Percentiles rank a stretch among this genome's conserved stretches.
phyloP scores from a whole-genome alignment of 108 stramenopile species.

The Cyclotella distinguenda region DNA sequence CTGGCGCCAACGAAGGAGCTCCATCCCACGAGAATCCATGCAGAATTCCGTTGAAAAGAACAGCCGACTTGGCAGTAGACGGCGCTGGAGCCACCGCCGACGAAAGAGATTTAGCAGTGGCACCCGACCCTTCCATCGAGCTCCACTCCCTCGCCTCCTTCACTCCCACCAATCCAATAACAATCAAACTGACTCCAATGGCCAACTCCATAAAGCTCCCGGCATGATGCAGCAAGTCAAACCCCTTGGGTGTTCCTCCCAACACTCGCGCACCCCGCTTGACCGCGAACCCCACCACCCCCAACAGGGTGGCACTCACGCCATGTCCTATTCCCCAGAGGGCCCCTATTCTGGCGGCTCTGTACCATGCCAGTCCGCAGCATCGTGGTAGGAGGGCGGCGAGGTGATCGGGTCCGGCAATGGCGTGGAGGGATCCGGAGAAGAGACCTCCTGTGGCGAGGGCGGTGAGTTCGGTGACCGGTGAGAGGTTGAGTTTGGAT shows the following conservation, averaged over 20 bases:
- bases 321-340: slow-evolving; percentile 97
- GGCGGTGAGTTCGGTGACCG: slow-evolving; percentile 58
- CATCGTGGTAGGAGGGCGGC: slow-evolving; percentile 92
- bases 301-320: slow-evolving; percentile 83
- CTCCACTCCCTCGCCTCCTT: slow-evolving; percentile 76
- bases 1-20: slow-evolving; percentile 91
- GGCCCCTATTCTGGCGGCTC: slow-evolving; percentile 86
- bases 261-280: slow-evolving; percentile 52
- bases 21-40: slow-evolving; percentile 98
- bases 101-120: slow-evolving; percentile 2
- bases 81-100: slow-evolving; percentile 30
- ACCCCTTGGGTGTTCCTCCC: slow-evolving; percentile 15
- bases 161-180: slow-evolving; percentile 92
- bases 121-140: background rate
- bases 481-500: background rate
- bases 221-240: slow-evolving; percentile 41
- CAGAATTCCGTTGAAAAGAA: slow-evolving; percentile 93
- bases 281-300: slow-evolving; percentile 79
- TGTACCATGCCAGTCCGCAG: slow-evolving; percentile 87
- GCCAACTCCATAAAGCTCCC: slow-evolving; percentile 79
- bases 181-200: slow-evolving; percentile 85
- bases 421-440: slow-evolving; percentile 91
- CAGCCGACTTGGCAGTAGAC: slow-evolving; percentile 65
- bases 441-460: slow-evolving; percentile 82
- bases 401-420: slow-evolving; percentile 96